Evolutionary conservation across 179 eudicot genomes (phyloP).

Genomic region (Heliamphora pulchella): DNA sequence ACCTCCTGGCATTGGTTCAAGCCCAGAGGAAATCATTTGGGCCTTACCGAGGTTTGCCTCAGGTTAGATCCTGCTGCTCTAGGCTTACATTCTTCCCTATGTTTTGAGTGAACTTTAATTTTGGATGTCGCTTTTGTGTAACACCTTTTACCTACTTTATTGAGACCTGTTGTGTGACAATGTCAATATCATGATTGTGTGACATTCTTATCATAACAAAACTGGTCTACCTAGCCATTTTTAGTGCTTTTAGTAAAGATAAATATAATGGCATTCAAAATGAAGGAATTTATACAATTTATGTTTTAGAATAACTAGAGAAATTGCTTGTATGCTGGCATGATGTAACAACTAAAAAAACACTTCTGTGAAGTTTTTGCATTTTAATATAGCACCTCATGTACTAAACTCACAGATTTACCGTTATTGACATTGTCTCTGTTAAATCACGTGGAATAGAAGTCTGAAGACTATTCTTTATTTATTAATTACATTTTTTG

Average conservation of each 20-base stretch:
- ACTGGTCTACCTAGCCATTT: not conserved
- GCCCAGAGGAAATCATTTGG: slow-evolving; percentile 74
- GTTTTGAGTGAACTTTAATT: not conserved
- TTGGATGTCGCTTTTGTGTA: not conserved
- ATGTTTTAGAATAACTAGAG: not conserved
- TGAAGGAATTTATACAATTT: not conserved
- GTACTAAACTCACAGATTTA: not conserved
- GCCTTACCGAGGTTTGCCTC: slow-evolving; percentile 37
- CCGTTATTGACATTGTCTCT: not conserved
- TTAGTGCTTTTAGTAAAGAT: not conserved
- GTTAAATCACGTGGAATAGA: not conserved
- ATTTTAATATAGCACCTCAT: not conserved
- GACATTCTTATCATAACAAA: not conserved
- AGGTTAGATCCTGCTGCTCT: slow-evolving; percentile 41
- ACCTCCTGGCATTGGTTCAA: slow-evolving; percentile 76
- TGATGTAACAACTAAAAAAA: not conserved
- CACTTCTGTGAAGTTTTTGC: not conserved
- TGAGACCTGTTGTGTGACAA: not conserved
- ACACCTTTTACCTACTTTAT: not conserved
- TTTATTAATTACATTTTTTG: not conserved
- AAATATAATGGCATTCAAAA: not conserved
- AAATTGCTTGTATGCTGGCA: not conserved
- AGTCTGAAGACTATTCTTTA: not conserved
- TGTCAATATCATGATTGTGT: not conserved
- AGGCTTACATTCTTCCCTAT: not conserved